Evolutionary conservation across 495 filamentous ascomycete genomes (phyloP), one percentile per base, ranked within the genome.

Genomic region (Neurospora pannonica): DNA sequence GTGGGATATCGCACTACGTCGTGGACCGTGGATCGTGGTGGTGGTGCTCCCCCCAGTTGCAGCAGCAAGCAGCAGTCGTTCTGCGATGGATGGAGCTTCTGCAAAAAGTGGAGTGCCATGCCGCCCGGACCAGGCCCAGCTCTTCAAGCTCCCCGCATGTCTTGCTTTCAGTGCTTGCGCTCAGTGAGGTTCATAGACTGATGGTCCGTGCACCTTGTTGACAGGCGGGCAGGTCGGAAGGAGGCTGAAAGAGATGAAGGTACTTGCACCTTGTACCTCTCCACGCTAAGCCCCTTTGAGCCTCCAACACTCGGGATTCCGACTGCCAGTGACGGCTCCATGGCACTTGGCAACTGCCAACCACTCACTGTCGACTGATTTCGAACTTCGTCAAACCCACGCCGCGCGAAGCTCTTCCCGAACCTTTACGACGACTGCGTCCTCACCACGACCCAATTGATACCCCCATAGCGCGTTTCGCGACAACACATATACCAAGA

Each of bases 401-500:
- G 70, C 71, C 72, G 70, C 72, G 72, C 72, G 72, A 74, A 76
- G 46, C 77, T 77, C 74, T 75, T 78, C 73, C 79, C 70, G 39
- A 71, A 72, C 74, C 72, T 48, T 67, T n/a, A 54, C 67, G 69
- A 46, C 38, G 62, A 67, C 73, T 72, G 69, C 40, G 76, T 70
- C 54, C 54, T 67, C 37, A 38, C 28, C 76, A 71, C 46, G 75
- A 71, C 39, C 78, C 76, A 81, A 82, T 81, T 80, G 80, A 83
- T 73, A 75, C 71, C 72, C 43, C 76, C 54, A 75, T 67, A 67
- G 54, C 77, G 76, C 75, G 48, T 60, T 40, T 70, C 75, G 72
- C 74, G 76, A 76, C 38, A 78, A 74, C 77, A 73, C 73, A 76
- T 73, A 74, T 76, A 71, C 82, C 84, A 91, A 82, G 83, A 96